Evolutionary conservation across 768 basidiomycete genomes (phyloP), one percentile per base, ranked within the genome.

Genomic region (Mycena vitilis): DNA sequence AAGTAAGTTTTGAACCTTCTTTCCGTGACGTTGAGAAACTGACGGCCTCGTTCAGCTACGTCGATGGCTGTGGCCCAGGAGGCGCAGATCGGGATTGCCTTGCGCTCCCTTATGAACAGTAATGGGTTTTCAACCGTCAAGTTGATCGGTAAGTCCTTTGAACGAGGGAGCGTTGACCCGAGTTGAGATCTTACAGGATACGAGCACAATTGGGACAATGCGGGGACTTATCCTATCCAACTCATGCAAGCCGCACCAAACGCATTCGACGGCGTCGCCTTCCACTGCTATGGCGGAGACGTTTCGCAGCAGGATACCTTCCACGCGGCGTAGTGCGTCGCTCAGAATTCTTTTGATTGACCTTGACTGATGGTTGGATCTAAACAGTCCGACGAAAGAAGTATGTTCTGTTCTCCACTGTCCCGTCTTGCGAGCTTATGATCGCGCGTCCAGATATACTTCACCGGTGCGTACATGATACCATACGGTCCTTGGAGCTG

Each of bases 151-250:
- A 45, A 66, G 53, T 25, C 20, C 20, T 20, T 51, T 44, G 20
- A n/a, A 45, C 16, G 61, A 42, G 25, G 40, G 15, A 30, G 3
- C 3, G 34, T 60, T 40, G 36, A 51, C 25, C 10, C 44, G n/a
- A 5, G 23, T 54, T 58, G 51, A 60, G 49, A 30, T 42, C 12
- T 20, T 52, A 38, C 15, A 78, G 74, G 80, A 34, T 81, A 75
- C 60, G 89, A 92, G 71, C 92, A 94, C 71, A 94, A 94, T 73
- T 94, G 92, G 92, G 81, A 85, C 57, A 84, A 87, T 66, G 89
- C 90, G 16, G 86, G 82, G 10, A 77, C 81, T 4, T 93, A 93
- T 70, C 89, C 92, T 0, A 83, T 90, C 2, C 86, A 79, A 69
- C 84, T 81, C 86, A 88, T 92, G 87, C 82, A 89, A 74, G 81